Percentiles rank a stretch among this genome's conserved stretches.
Evolutionary conservation across 2,329 filamentous ascomycete genomes (phyloP).

Genomic region (Capronia epimyces): DNA sequence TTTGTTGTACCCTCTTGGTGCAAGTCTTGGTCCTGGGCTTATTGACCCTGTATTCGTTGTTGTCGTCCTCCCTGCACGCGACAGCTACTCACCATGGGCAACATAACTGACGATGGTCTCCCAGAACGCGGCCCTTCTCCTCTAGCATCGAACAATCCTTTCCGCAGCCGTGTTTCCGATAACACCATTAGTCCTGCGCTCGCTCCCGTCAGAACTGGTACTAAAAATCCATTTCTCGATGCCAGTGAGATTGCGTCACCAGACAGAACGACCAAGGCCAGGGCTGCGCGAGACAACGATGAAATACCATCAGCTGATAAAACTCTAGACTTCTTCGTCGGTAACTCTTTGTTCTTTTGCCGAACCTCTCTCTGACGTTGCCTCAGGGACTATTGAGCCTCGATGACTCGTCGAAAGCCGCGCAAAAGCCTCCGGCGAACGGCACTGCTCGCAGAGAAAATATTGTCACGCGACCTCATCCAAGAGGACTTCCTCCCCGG

Average conservation of each 20-base stretch:
- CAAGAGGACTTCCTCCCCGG: constrained; percentile 26
- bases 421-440: constrained; percentile 24
- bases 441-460: constrained; percentile 34
- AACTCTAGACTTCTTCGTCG: constrained; percentile 23
- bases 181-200: constrained; percentile 28
- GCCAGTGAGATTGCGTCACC: constrained; percentile 33
- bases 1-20: neutral
- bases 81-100: neutral
- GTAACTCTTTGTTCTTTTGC: neutral
- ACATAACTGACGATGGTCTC: constrained; percentile 11
- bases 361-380: constrained; percentile 2
- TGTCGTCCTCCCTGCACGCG: neutral
- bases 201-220: constrained; percentile 46
- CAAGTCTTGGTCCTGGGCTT: neutral
- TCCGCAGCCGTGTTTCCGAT: constrained; percentile 42
- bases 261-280: constrained; percentile 12
- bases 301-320: constrained; percentile 7
- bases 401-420: constrained; percentile 24
- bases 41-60: neutral
- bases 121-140: constrained; percentile 26
- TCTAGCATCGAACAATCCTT: constrained; percentile 46
- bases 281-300: neutral
- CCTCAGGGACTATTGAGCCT: constrained; percentile 13
- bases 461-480: constrained; percentile 27
- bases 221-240: constrained; percentile 60